Conservation (phyloP, 192 early-diverging fungal species). For the Lunasporangiospora selenospora region DNA sequence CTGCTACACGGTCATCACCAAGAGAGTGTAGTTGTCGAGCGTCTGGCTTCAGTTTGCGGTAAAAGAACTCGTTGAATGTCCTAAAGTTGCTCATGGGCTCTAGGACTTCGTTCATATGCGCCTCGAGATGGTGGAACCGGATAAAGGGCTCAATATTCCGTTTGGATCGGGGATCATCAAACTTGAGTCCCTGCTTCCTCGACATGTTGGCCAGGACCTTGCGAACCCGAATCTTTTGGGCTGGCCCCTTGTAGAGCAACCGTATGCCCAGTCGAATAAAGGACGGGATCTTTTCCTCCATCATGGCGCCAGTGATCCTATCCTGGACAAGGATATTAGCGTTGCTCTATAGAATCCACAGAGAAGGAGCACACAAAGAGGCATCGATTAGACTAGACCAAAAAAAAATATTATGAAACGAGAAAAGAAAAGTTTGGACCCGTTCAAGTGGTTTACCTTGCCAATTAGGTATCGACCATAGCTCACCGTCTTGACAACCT, state of each 20-base stretch:
- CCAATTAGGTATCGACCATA: constrained; percentile 70
- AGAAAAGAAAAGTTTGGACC: no score
- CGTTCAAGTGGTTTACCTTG: no score
- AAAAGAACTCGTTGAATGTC: constrained; percentile 89
- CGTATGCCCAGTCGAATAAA: constrained; percentile 84
- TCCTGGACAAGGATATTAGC: constrained; percentile 84
- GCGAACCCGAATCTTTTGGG: constrained; percentile 50
- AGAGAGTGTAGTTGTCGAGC: constrained; percentile 55
- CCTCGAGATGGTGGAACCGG: constrained; percentile 70
- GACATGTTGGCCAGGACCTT: constrained; percentile 59
- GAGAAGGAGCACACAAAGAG: neutral
- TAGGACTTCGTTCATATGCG: constrained; percentile 65
- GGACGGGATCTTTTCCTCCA: constrained; percentile 80
- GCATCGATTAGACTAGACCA: no score
- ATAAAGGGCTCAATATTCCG: constrained; percentile 78
- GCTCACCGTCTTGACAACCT: constrained; percentile 70
- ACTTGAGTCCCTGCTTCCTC: constrained; percentile 77
- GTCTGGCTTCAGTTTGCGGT: constrained; percentile 75
- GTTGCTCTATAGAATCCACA: constrained; percentile 50
- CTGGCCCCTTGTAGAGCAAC: constrained; percentile 72
- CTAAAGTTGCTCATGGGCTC: constrained; percentile 72
- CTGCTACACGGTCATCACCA: constrained; percentile 60
- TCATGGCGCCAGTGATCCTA: constrained; percentile 66
- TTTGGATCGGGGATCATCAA: constrained; percentile 68
- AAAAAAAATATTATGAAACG: no score